Conservation (phyloP, 495 filamentous ascomycete species). For the Xylaria scruposa region DNA sequence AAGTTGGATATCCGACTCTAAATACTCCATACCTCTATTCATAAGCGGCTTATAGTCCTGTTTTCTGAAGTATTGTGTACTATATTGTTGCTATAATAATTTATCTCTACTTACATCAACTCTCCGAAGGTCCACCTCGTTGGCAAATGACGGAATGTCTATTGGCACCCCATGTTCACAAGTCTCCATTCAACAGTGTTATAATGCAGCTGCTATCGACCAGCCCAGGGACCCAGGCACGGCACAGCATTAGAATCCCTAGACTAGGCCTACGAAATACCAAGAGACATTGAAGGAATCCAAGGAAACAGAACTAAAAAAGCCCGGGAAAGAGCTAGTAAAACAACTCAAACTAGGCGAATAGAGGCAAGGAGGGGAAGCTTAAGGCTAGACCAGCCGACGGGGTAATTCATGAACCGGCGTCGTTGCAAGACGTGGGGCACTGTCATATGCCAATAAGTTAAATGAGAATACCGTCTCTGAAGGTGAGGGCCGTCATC, state of each 20-base stretch:
- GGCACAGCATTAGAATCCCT: not conserved
- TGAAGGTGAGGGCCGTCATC: not conserved
- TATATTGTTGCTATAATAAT: no score
- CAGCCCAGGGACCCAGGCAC: not conserved
- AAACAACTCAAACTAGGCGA: constrained; percentile 5
- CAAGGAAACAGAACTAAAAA: not conserved
- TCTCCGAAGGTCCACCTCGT: not conserved
- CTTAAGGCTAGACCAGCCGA: constrained; percentile 1
- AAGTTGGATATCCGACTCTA: not conserved
- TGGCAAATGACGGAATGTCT: not conserved
- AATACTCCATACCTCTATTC: not conserved
- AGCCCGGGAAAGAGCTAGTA: constrained; percentile 2
- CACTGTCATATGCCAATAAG: constrained; percentile 5
- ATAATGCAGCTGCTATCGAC: constrained; percentile 2
- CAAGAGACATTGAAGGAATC: not conserved
- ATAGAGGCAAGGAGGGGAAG: constrained; percentile 8
- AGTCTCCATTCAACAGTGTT: not conserved
- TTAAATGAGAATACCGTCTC: not conserved
- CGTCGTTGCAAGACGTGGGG: constrained; percentile 3
- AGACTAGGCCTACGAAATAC: not conserved
- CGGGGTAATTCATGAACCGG: not conserved
- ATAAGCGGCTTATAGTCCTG: not conserved
- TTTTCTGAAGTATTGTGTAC: not conserved
- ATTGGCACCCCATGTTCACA: not conserved
- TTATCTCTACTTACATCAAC: not conserved